Evolutionary conservation across 495 filamentous ascomycete species (phyloP).

Genomic region (Aspergillus asperescens): DNA sequence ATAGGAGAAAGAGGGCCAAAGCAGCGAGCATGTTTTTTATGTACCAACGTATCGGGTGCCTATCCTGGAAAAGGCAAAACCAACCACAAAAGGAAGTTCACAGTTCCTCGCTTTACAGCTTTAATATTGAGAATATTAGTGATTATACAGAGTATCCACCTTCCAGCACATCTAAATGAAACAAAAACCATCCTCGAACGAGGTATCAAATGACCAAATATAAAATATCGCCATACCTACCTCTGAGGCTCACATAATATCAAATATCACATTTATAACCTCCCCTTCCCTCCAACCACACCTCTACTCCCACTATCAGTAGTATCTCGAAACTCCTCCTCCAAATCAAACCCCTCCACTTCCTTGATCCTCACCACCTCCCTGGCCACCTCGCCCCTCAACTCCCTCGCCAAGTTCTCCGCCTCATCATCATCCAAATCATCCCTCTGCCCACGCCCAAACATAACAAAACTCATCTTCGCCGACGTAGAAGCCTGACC

Average conservation of each 20-base stretch:
- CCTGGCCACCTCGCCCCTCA: slow-evolving; percentile 57
- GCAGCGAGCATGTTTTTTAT: too few species aligned
- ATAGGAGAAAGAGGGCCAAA: too few species aligned
- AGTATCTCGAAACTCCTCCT: slow-evolving; percentile 24
- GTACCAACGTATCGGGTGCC: too few species aligned
- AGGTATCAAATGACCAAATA: neutral
- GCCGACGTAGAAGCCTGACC: slow-evolving; percentile 25
- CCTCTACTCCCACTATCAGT: slow-evolving; percentile 16
- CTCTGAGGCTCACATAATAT: too few species aligned
- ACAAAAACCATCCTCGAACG: too few species aligned
- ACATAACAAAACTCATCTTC: slow-evolving; percentile 66
- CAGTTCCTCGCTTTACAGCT: too few species aligned
- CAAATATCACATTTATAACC: slow-evolving; percentile 24
- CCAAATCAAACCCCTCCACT: slow-evolving; percentile 42
- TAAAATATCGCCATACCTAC: too few species aligned
- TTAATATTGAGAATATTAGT: too few species aligned
- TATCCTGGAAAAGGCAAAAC: too few species aligned
- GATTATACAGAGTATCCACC: too few species aligned
- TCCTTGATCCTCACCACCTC: slow-evolving; percentile 45
- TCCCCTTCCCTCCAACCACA: slow-evolving; percentile 14
- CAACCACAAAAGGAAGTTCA: too few species aligned
- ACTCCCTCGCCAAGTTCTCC: slow-evolving; percentile 51
- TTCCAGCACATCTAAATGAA: too few species aligned
- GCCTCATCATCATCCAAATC: slow-evolving; percentile 87
- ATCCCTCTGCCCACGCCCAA: slow-evolving; percentile 73